Conservation (phyloP, 140 eudicot genomes). For the Cichorium intybus region DNA sequence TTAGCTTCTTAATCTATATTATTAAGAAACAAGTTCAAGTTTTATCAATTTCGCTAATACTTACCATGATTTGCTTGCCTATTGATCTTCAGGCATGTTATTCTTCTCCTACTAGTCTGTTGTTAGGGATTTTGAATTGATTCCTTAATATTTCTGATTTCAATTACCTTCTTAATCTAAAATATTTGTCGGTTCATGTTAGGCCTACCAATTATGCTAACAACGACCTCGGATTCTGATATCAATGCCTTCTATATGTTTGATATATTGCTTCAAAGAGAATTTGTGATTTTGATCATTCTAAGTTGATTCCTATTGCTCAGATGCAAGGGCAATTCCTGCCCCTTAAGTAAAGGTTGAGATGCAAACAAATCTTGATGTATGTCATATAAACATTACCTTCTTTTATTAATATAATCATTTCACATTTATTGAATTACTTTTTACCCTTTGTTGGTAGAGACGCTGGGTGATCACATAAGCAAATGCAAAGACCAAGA, state of each 20-base stretch:
- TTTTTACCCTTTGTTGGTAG: slow-evolving; percentile 21
- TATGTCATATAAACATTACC: slow-evolving; percentile 34
- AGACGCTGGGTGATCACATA: slow-evolving; percentile 66
- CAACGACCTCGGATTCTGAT: too few relatives aligned
- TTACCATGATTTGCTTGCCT: background rate
- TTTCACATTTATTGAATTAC: background rate
- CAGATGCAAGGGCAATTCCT: slow-evolving; percentile 56
- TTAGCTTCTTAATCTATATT: background rate
- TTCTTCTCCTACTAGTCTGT: slow-evolving; percentile 89
- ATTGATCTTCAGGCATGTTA: slow-evolving; percentile 73
- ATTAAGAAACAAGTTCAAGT: background rate
- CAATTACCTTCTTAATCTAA: too few relatives aligned
- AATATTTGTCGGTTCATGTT: too few relatives aligned
- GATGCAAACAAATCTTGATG: slow-evolving; percentile 77
- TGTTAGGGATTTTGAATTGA: too few relatives aligned
- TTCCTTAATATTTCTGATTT: too few relatives aligned
- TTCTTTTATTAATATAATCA: background rate
- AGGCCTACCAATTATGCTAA: too few relatives aligned
- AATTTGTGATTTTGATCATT: too few relatives aligned
- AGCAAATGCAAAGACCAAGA: slow-evolving; percentile 81
- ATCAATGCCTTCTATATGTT: too few relatives aligned
- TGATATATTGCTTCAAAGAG: too few relatives aligned
- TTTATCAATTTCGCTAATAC: background rate
- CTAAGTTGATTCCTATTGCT: too few relatives aligned
- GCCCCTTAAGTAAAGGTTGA: slow-evolving; percentile 93